Conservation (phyloP, 192 early-diverging fungal species). For the Backusella mclennaniae region DNA sequence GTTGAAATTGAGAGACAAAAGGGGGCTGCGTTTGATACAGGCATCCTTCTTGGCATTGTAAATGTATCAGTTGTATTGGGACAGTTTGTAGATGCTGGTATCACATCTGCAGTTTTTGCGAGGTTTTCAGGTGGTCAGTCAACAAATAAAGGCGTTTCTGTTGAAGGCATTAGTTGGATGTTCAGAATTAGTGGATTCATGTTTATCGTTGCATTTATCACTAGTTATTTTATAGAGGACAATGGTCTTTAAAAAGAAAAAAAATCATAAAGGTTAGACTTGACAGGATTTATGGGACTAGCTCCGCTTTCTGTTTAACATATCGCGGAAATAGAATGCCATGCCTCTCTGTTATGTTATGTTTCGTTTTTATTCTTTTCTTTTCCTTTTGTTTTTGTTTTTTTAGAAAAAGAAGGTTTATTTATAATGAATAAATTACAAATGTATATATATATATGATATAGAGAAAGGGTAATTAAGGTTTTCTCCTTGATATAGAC, state of each 20-base stretch:
- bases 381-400: too few relatives aligned
- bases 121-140: neutral
- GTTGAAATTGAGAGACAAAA: neutral
- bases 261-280: neutral
- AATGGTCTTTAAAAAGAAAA: neutral
- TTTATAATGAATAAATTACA: neutral
- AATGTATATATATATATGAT: neutral
- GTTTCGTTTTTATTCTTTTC: neutral
- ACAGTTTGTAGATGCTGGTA: neutral
- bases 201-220: neutral
- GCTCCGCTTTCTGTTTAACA: neutral
- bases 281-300: neutral
- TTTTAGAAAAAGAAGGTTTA: neutral
- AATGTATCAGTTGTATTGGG: neutral
- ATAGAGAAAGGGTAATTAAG: neutral
- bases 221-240: neutral
- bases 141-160: neutral
- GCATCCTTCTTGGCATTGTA: neutral
- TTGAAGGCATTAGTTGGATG: neutral
- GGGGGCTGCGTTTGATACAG: neutral
- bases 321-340: neutral
- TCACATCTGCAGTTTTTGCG: neutral
- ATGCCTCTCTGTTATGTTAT: neutral
- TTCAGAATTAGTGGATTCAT: neutral
- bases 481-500: neutral